phyloP scores from a whole-genome alignment of 2,329 filamentous ascomycete genomes.

The Trichophyton mentagrophytes region DNA sequence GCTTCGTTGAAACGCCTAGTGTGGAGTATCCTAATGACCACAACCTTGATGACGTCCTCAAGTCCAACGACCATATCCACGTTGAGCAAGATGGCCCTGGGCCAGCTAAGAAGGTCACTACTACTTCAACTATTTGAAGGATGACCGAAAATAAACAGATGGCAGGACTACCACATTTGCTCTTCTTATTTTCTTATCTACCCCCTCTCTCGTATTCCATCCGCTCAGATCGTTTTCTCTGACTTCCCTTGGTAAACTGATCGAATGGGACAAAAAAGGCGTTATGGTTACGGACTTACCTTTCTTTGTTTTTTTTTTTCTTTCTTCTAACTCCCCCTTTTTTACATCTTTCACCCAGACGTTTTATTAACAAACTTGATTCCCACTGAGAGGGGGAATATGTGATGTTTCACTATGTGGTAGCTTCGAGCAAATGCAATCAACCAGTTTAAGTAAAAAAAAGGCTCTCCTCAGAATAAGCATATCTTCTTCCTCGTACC shows the following conservation, averaged over 20 bases:
- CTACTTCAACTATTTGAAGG: not conserved
- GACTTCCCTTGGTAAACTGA: not conserved
- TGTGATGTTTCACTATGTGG: constrained; percentile 1
- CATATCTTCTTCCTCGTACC: not conserved
- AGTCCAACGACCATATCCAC: constrained; percentile 58
- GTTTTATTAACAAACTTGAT: not conserved
- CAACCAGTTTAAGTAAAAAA: not conserved
- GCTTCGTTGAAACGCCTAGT: constrained; percentile 36
- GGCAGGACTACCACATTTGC: not conserved
- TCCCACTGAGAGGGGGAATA: not conserved
- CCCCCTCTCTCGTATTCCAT: not conserved
- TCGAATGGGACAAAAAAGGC: not conserved
- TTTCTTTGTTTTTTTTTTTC: not conserved
- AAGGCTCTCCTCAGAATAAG: not conserved
- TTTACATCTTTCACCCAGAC: not conserved
- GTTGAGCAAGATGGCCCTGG: constrained; percentile 65
- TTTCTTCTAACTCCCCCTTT: not conserved
- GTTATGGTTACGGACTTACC: not conserved
- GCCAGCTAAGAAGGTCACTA: constrained; percentile 43
- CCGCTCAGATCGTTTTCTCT: not conserved
- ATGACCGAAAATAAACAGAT: not conserved
- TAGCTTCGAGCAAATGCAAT: not conserved
- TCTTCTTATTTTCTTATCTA: not conserved
- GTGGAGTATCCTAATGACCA: constrained; percentile 58
- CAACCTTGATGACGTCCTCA: constrained; percentile 45